A percentile compares a stretch with the other conserved stretches of the same genome.
Conservation (phyloP, 2,329 filamentous ascomycete genomes). For the Pseudocercospora cruenta region DNA sequence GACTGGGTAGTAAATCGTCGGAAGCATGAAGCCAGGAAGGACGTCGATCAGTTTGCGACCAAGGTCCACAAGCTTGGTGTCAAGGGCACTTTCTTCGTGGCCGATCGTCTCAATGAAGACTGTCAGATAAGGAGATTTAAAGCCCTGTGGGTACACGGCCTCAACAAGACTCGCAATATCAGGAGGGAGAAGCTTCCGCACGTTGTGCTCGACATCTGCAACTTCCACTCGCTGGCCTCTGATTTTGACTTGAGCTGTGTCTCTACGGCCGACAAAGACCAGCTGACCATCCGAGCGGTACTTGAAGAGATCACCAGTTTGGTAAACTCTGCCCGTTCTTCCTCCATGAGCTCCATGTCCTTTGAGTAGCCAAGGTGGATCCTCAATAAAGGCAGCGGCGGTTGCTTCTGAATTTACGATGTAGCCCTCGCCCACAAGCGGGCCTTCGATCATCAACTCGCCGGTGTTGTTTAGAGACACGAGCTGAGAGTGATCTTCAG, state of each 20-base stretch:
- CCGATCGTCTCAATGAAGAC: slow-evolving; percentile 16
- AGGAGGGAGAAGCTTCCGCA: slow-evolving; percentile 23
- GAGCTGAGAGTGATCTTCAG: slow-evolving; percentile 33
- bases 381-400: slow-evolving; percentile 37
- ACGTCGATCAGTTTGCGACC: slow-evolving; percentile 31
- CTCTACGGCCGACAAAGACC: slow-evolving; percentile 63
- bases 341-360: slow-evolving; percentile 33
- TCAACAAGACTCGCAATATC: slow-evolving; percentile 39
- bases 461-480: slow-evolving; percentile 51
- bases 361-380: slow-evolving; percentile 30
- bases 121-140: neutral
- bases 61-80: slow-evolving; percentile 50
- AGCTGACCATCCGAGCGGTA: slow-evolving; percentile 59
- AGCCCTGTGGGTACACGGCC: slow-evolving; percentile 7
- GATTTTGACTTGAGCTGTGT: slow-evolving; percentile 65
- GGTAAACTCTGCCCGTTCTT: slow-evolving; percentile 56
- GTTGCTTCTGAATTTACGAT: slow-evolving; percentile 40
- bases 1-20: slow-evolving; percentile 35
- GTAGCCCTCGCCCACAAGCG: slow-evolving; percentile 51
- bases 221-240: slow-evolving; percentile 68
- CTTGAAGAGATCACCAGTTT: slow-evolving; percentile 63
- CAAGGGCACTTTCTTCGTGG: slow-evolving; percentile 37
- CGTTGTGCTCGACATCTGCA: slow-evolving; percentile 51
- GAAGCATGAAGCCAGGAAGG: slow-evolving; percentile 22
- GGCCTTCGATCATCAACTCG: slow-evolving; percentile 53